Evolutionary conservation across 2,329 filamentous ascomycete genomes (phyloP).

Genomic region (Neopestalotiopsis sp.): DNA sequence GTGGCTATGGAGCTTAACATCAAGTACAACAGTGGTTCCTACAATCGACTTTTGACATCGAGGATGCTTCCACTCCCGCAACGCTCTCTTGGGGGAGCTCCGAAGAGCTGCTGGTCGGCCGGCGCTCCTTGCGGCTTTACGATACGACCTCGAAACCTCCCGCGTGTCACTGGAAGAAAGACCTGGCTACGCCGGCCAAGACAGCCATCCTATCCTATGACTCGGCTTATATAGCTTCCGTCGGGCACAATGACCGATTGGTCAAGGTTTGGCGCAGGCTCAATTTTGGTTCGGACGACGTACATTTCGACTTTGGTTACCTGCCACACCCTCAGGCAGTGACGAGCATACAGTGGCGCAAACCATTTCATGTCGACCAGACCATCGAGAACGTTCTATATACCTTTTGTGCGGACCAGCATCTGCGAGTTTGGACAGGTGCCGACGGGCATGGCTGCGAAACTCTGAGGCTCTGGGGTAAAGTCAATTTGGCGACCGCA

Average conservation of each 20-base stretch:
- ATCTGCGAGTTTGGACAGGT: conserved; percentile 82
- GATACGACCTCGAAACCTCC: conserved; percentile 51
- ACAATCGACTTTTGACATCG: conserved; percentile 63
- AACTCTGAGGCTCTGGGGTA: conserved; percentile 78
- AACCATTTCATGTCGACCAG: conserved; percentile 77
- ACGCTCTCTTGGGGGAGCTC: conserved; percentile 83
- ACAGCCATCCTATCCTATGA: conserved; percentile 84
- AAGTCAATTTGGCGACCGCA: conserved; percentile 76
- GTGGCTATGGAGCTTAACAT: conserved; percentile 13
- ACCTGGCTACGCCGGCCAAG: conserved; percentile 74
- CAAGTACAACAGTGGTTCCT: conserved; percentile 60
- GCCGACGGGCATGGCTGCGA: conserved; percentile 74
- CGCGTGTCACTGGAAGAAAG: conserved; percentile 73
- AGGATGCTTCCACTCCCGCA: conserved; percentile 51
- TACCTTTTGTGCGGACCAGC: conserved; percentile 81
- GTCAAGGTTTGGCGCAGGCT: conserved; percentile 93
- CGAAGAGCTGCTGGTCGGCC: conserved; percentile 83
- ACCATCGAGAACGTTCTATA: conserved; percentile 87
- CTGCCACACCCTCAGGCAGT: conserved; percentile 82
- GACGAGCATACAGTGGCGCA: conserved; percentile 86
- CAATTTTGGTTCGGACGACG: conserved; percentile 81
- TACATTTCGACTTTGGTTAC: conserved; percentile 89
- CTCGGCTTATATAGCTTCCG: conserved; percentile 83
- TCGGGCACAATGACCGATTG: conserved; percentile 77
- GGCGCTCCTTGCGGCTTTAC: conserved; percentile 73